Base-by-base conservation (phyloP, 2,329 filamentous ascomycete genomes). In the Aspergillus fijiensis region DNA sequence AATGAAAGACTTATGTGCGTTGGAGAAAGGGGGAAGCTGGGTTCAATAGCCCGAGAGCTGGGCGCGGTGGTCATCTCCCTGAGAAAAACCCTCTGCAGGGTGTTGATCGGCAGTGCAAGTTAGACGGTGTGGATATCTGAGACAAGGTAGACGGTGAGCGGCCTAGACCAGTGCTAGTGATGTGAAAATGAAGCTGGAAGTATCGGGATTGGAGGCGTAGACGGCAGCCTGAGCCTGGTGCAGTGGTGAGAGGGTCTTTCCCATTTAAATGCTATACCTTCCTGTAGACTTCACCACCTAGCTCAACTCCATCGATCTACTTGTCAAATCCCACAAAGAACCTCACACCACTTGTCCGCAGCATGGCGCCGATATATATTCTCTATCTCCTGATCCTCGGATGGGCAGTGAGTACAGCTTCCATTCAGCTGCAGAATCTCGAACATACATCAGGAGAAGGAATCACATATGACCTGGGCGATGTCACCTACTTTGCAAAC, bases 401-500 rank as follows among this genome's bases (percentile, higher is more conserved):
- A 45, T 45, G 39, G 14, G 16, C 12, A n/a, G 14, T 45, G 12
- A 45, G 16, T 45, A 19, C 39, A 19, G 6, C 39, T n/a, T 19
- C 16, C 6, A 19, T 19, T 45, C 16, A 16, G 19, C 5, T 45
- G n/a, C 16, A 45, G n/a, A 19, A 45, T 27, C 49, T 21, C 5
- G 21, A 14, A 2, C 49, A 29, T 27, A 27, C 25, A 14, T 27
- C 49, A 29, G 27, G 23, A 9, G 33, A 19, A 21, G 51, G 55
- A 9, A 19, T 59, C 14, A 39, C 53, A 4, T 61, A 61, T 29
- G 14, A 57, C 23, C 51, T 63, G 2, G 47, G 42, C 5, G 19
- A 61, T 7, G 31, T 47, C 23, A 21, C 31, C 4, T 63, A 62
- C 27, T 57, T 63, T 16, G 57, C 59, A 10, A 63, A 61, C 49